Conservation (phyloP, 2,329 filamentous ascomycete species). For the Neopestalotiopsis rosae region DNA sequence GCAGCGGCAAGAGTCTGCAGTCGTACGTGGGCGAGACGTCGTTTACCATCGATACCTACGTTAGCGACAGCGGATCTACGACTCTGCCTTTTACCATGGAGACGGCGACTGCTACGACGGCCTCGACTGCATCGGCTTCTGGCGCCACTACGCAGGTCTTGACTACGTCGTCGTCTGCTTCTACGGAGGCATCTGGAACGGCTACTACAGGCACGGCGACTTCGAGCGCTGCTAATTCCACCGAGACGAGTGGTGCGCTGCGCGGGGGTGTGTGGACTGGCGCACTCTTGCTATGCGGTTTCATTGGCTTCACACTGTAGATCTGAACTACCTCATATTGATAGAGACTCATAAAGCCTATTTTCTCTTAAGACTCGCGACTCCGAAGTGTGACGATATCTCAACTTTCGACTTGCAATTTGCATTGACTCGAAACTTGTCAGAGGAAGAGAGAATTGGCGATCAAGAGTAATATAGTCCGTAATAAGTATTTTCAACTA, state of each 20-base stretch:
- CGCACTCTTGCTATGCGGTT: neutral
- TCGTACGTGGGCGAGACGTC: neutral
- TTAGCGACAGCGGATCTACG: neutral
- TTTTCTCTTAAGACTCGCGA: no score
- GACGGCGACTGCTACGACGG: neutral
- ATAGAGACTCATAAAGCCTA: no score
- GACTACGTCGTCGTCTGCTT: neutral
- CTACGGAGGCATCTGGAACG: neutral
- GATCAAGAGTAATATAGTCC: no score
- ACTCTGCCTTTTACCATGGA: neutral
- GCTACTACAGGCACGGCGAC: neutral
- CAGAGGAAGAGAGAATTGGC: no score
- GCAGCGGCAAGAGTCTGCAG: neutral
- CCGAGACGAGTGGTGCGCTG: neutral
- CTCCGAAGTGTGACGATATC: no score
- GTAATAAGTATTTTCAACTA: no score
- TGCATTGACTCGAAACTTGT: no score
- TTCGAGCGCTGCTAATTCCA: neutral
- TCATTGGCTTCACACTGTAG: neutral
- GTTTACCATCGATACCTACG: neutral
- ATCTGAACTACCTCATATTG: neutral
- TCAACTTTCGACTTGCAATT: no score
- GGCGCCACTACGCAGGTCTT: neutral
- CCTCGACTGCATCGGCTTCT: neutral
- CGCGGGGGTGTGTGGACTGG: neutral